Base-by-base conservation (phyloP, 768 basidiomycete genomes). In the Kwoniella dendrophila region DNA sequence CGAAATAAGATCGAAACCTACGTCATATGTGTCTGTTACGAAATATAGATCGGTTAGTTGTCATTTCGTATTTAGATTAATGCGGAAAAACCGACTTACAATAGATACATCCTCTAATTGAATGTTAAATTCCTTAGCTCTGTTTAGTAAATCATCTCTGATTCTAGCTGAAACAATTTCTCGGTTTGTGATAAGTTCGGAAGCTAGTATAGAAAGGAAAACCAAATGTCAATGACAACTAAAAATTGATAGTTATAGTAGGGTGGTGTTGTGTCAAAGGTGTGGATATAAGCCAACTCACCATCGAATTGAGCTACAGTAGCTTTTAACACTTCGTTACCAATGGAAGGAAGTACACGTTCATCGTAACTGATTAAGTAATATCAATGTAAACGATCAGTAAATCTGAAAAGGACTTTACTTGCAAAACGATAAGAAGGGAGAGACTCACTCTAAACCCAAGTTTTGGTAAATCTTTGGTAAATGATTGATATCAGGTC, bases 291-390 rank as follows among this genome's bases (percentile, higher is more conserved):
- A 49, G 8, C 24, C 27, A 34, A 62, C 71, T 41, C 41, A 73
- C 72, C 96, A 78, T 99, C 95, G 70, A 97, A 97, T 77, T 98
- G 95, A 4, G 96, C 96, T 0, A 99, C 96, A 62, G 96, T 97
- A 67, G 89, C 90, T 82, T 99, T 99, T 67, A 99, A 77, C 12
- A 99, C 95, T 82, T 99, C 95, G 77, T 95, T 95, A 56, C 95
- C 93, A 69, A 77, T 77, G 26, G 78, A 79, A 16, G 96, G 96
- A 18, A 75, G 65, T 44, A 73, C 72, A 41, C 96, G 87, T 82
- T 99, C 96, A 80, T 98, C 96, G 78, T 98, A 99, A 79, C 74
- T 75, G 30, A 1, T 27, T 10, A 33, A 24, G 41, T 54, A 0
- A 29, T n/a, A n/a, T n/a, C n/a, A 43, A 20, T 24, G 12, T 30